A percentile compares a stretch with the other conserved stretches of the same genome.
Conservation (phyloP, 257 asterid species). For the Asclepias syriaca region DNA sequence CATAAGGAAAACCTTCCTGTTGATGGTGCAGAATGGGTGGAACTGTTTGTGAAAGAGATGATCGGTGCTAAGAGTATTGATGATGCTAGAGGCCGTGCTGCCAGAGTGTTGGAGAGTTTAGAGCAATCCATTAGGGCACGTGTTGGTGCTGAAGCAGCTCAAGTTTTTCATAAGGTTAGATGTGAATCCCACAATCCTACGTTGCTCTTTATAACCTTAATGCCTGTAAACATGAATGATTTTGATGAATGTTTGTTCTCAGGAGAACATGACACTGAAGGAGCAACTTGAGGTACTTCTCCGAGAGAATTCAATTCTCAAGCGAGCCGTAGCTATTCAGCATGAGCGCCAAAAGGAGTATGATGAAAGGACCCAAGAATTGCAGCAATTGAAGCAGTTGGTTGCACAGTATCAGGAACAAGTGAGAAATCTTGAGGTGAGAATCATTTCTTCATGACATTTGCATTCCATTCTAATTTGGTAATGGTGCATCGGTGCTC, state of each 20-base stretch:
- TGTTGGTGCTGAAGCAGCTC: slow-evolving; percentile 41
- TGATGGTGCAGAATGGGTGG: slow-evolving; percentile 80
- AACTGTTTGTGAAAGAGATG: slow-evolving; percentile 69
- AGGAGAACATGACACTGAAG: slow-evolving; percentile 68
- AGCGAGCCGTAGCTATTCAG: slow-evolving; percentile 76
- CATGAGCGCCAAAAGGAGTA: slow-evolving; percentile 76
- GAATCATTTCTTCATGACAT: slow-evolving; percentile 1
- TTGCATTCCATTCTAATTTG: neutral
- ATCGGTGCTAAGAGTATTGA: slow-evolving; percentile 57
- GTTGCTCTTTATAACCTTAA: neutral
- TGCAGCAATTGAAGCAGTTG: slow-evolving; percentile 65
- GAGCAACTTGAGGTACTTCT: slow-evolving; percentile 55
- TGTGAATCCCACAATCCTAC: too few species aligned
- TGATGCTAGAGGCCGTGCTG: slow-evolving; percentile 65
- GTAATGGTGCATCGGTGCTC: too few species aligned
- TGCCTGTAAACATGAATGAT: neutral
- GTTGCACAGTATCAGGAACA: slow-evolving; percentile 64
- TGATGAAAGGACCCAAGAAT: slow-evolving; percentile 61
- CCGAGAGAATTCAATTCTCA: slow-evolving; percentile 59
- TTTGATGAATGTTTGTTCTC: slow-evolving; percentile 11
- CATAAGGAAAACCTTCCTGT: slow-evolving; percentile 37
- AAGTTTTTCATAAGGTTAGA: slow-evolving; percentile 57
- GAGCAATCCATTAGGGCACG: slow-evolving; percentile 55
- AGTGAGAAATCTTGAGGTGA: slow-evolving; percentile 68
- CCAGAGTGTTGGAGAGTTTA: slow-evolving; percentile 53